A percentile compares a stretch with the other conserved stretches of the same genome.
Conservation (phyloP, 164 flowering plant genomes). For the Piper betle region DNA sequence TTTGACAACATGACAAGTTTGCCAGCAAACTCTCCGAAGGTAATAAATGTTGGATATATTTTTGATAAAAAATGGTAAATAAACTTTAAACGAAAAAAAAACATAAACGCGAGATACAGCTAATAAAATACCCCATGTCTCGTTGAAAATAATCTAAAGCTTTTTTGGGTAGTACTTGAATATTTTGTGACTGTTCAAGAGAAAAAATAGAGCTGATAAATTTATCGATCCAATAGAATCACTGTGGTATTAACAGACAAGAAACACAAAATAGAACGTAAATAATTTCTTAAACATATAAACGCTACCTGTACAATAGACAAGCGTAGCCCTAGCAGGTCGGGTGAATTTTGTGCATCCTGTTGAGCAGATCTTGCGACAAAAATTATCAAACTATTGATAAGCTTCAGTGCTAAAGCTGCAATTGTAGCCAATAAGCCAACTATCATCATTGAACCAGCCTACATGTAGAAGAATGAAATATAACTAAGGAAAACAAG, state of each 20-base stretch:
- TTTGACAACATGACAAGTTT: constrained; percentile 35
- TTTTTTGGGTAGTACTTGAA: neutral
- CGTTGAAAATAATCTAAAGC: constrained; percentile 1
- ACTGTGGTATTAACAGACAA: neutral
- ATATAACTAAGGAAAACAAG: too few relatives aligned
- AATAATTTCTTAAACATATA: neutral
- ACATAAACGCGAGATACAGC: neutral
- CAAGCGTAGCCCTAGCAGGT: constrained; percentile 49
- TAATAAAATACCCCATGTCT: neutral
- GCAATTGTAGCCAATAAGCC: constrained; percentile 51
- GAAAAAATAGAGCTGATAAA: neutral
- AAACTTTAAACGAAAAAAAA: neutral
- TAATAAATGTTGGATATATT: neutral
- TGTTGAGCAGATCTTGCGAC: constrained; percentile 44
- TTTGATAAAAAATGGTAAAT: neutral
- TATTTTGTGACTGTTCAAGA: neutral
- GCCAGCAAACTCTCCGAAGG: constrained; percentile 42
- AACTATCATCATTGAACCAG: constrained; percentile 84
- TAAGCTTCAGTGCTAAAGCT: constrained; percentile 38
- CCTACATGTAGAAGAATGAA: constrained; percentile 23
- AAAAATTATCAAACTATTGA: constrained; percentile 39
- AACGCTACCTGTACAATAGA: constrained; percentile 68
- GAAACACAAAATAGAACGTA: neutral
- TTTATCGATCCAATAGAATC: neutral
- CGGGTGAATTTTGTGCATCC: constrained; percentile 42